Base-by-base conservation (phyloP, 306 rosid genomes). In the Glycyrrhiza uralensis region DNA sequence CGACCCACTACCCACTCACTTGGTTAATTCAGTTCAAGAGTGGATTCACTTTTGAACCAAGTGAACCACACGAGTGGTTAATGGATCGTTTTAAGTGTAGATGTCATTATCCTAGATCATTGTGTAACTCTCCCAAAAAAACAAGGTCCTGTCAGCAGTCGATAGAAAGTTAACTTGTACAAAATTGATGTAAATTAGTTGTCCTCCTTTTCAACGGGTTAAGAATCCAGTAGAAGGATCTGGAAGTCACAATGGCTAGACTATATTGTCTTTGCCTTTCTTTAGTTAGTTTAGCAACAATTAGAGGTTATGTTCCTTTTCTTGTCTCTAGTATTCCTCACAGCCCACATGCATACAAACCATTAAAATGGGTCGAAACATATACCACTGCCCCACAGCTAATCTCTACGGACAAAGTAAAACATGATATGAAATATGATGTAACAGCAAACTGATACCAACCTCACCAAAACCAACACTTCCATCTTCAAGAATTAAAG, bases 401-500 rank as follows among this genome's bases (percentile, higher is more conserved):
- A 56, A 44, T 60, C 47, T 46, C 63, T 24, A 30, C 0, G 15
- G 17, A 59, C 35, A 18, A 63, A 45, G 23, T 44, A 72, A 60
- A 56, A n/a, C 14, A 33, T 62, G 35, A 47, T 59, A 54, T 44
- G 42, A 58, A 54, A 17, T 36, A 50, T 33, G 38, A 79, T 38
- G 46, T 7, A 64, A 69, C 10, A 51, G 74, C 38, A 63, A 77
- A 65, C 13, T 9, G 46, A 76, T 58, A 82, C 93, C 68, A 80
- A 91, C 98, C 98, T 93, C 98, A 44, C 98, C 98, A 85, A 74
- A 83, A 79, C 97, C 98, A 67, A 80, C 76, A 70, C 85, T 84
- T 47, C 97, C 98, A 76, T 91, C 97, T 80, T 87, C 97, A 47
- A 93, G 93, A 77, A 57, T 85, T 81, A 93, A 60, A 63, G 94